A percentile compares a stretch with the other conserved stretches of the same genome.
Evolutionary conservation across 768 basidiomycete species (phyloP).

Genomic region (Podaxis carcinomalis): DNA sequence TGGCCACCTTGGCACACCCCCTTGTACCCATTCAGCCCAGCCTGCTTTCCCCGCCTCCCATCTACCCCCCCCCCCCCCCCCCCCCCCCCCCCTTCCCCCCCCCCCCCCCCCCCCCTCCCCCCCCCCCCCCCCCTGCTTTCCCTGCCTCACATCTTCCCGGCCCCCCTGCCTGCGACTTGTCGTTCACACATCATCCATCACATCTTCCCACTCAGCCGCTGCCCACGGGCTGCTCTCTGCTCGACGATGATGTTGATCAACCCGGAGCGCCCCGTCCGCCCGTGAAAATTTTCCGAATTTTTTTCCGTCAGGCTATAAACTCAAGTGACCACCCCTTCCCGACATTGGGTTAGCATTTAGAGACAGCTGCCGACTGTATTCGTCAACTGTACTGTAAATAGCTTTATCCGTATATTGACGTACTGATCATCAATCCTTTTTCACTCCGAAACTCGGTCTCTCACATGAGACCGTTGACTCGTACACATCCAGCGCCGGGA

Average conservation of each 20-base stretch:
- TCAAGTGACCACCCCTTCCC: too few species aligned
- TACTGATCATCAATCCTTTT: background rate
- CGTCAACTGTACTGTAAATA: background rate
- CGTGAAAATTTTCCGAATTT: background rate
- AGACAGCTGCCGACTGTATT: background rate
- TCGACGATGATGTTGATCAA: background rate
- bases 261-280: background rate
- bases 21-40: background rate
- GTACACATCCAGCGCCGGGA: background rate
- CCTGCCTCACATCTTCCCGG: background rate
- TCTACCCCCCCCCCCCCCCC: background rate
- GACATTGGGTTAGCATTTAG: background rate
- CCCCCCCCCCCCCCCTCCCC: too few species aligned
- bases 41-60: background rate
- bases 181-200: background rate
- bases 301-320: background rate
- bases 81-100: too few species aligned
- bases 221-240: background rate
- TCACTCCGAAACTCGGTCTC: background rate
- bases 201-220: background rate
- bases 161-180: too few species aligned
- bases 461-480: background rate
- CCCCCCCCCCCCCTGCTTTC: too few species aligned
- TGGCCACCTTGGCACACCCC: background rate
- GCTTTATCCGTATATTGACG: background rate